Conservation (phyloP, 1,284 basidiomycete species). For the Ceratobasidium sp. region DNA sequence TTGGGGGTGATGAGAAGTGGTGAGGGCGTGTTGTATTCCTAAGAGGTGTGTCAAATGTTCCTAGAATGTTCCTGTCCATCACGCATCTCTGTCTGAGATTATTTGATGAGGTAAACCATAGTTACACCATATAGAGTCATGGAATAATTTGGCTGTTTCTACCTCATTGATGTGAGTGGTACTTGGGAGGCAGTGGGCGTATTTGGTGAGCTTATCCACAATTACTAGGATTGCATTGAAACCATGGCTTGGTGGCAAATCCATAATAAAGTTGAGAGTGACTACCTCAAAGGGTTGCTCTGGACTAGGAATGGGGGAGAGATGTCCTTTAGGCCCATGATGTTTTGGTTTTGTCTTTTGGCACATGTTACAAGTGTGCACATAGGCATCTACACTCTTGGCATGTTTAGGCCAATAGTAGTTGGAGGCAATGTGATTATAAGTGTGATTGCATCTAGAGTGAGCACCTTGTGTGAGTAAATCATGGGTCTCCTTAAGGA, state of each 20-base stretch:
- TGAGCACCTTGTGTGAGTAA: too few relatives aligned
- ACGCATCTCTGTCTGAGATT: conserved; percentile 45
- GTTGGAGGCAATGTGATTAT: too few relatives aligned
- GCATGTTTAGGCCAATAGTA: conserved; percentile 51
- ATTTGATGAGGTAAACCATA: conserved; percentile 45
- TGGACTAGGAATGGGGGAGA: conserved; percentile 52
- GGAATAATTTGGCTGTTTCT: conserved; percentile 43
- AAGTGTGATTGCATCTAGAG: too few relatives aligned
- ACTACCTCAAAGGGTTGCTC: conserved; percentile 52
- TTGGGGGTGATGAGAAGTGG: conserved; percentile 48
- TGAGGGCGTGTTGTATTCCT: conserved; percentile 42
- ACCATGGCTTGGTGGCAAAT: conserved; percentile 51
- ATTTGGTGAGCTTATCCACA: conserved; percentile 53
- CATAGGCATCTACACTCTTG: conserved; percentile 46
- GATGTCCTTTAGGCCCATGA: conserved; percentile 47
- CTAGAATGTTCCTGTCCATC: conserved; percentile 46
- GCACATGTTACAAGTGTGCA: conserved; percentile 51
- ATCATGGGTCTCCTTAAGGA: too few relatives aligned
- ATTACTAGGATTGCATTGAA: conserved; percentile 51
- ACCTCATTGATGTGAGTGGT: conserved; percentile 27
- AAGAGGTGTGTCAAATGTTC: conserved; percentile 40
- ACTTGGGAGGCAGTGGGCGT: conserved; percentile 31
- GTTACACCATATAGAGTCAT: conserved; percentile 31
- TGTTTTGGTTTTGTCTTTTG: conserved; percentile 50
- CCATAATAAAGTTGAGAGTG: conserved; percentile 56